Base-by-base conservation (phyloP, 2,329 filamentous ascomycete genomes). In the Talaromyces funiculosus region DNA sequence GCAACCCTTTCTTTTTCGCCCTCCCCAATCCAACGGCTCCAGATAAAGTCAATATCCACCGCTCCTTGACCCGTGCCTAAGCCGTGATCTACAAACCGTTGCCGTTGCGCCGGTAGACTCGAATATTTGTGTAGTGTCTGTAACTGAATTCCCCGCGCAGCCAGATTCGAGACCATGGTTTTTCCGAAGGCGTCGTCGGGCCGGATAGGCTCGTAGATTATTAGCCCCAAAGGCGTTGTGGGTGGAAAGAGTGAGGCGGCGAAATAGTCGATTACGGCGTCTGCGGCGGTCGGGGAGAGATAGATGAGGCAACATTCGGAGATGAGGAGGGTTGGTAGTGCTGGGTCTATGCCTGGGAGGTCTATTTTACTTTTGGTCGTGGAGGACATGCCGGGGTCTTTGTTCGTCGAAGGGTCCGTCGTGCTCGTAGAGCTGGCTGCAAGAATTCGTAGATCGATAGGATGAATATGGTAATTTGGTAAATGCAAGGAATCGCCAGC, bases 281-380 rank as follows among this genome's bases (percentile, higher is more conserved):
- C 79, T 0, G 92, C 88, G 56, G 86, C 82, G 0, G 81, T 68
- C 0, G 86, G 82, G 8, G 87, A 81, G 1, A 99, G 83, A 70
- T 99, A 99, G 72, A 94, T 90, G 33, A 99, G 82, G 72, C 94
- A 99, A 80, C 94, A 97, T 75, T 99, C 94, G 0, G 93, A 97
- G 6, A 99, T 81, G 24, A 99, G 76, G 8, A 99, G 77, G 0
- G 94, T 99, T 0, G 94, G 91, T 0, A 90, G 67, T 24, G 71
- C 84, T 68, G 66, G 75, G 70, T 77, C 83, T 67, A 78, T 85
- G 65, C 81, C 81, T 20, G 69, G 67, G 4, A 84, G 70, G 16
- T 62, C 62, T 29, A 14, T 20, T 33, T 51, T 51, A 2, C 16
- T 33, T 33, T 22, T 7, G 8, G 4, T 10, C 12, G 31, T n/a